Base-by-base conservation (phyloP, 2,329 filamentous ascomycete species). In the Colletotrichum kahawae region DNA sequence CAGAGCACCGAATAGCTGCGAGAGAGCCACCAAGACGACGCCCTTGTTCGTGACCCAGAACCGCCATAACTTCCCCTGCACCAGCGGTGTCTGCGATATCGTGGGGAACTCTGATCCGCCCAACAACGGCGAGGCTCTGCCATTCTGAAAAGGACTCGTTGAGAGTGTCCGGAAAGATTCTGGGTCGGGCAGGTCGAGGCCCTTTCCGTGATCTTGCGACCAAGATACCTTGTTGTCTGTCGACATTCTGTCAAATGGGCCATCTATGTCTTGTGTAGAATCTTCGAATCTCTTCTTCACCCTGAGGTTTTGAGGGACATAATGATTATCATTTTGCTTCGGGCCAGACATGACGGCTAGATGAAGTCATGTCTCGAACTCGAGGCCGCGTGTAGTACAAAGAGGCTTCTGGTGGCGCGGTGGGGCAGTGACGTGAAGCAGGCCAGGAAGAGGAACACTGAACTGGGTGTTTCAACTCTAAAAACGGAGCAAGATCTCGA, bases 1-100 rank as follows among this genome's bases (percentile, higher is more conserved):
- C 67, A 94, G 84, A 0, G 93, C 92, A 2, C 93, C 95, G 79
- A 98, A 98, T 43, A 97, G 86, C 83, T 98, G 95, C 0, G 95
- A 90, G 4, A 93, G 76, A 21, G 95, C 87, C 57, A 98, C 94
- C 59, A 95, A 87, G 27, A 93, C 86, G 24, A 96, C 89, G 3
- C 94, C 94, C 78, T 93, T 93, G 80, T 97, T 95, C 69, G 87
- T 66, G 85, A 6, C 84, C 77, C 93, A 93, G 95, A 77, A 91
- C 84, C 27, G 74, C 76, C 27, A 33, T 77, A 31, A 76, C 77
- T 43, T 63, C 24, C 8, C 68, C 78, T 69, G 76, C 77, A 63
- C n/a, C 59, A 34, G 18, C 13, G 59, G 31, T 13, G 63, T 63
- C n/a, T 34, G 75, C 5, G 31, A 78, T 63, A 67, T 13, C 12